Conservation (phyloP, 2,329 filamentous ascomycete genomes). For the Fusarium veterinarium region DNA sequence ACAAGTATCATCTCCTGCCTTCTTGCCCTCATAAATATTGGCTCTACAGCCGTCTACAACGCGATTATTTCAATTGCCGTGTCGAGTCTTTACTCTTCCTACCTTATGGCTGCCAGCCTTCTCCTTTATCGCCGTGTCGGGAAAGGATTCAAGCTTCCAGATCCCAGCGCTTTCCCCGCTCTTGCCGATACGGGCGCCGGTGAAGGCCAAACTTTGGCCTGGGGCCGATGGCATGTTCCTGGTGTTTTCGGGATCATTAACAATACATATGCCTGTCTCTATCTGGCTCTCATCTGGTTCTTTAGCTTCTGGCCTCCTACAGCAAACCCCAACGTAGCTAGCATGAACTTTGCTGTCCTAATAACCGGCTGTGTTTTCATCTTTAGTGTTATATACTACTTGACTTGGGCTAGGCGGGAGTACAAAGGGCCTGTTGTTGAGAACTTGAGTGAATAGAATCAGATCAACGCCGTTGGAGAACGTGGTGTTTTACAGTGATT, state of each 20-base stretch:
- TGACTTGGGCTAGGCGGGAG: slow-evolving; percentile 51
- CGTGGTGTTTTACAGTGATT: too few species aligned
- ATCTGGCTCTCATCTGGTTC: slow-evolving; percentile 65
- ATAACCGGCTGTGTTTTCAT: slow-evolving; percentile 56
- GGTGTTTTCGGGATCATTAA: slow-evolving; percentile 62
- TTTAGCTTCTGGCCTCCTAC: slow-evolving; percentile 62
- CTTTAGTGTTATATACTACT: slow-evolving; percentile 56
- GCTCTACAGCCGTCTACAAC: slow-evolving; percentile 33
- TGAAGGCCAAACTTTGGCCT: slow-evolving; percentile 43
- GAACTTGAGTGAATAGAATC: too few species aligned
- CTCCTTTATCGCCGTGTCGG: slow-evolving; percentile 35
- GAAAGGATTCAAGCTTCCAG: slow-evolving; percentile 27
- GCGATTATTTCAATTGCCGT: slow-evolving; percentile 34
- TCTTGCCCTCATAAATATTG: slow-evolving; percentile 33
- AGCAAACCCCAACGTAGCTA: slow-evolving; percentile 29
- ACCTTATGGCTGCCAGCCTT: slow-evolving; percentile 26
- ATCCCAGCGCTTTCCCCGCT: not conserved
- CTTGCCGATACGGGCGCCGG: not conserved
- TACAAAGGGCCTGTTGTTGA: slow-evolving; percentile 55
- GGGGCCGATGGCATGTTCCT: slow-evolving; percentile 66
- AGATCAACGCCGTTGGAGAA: too few species aligned
- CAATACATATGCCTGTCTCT: slow-evolving; percentile 63
- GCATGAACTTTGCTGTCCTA: slow-evolving; percentile 59
- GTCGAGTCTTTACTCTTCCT: slow-evolving; percentile 33
- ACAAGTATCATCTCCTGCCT: slow-evolving; percentile 31